Evolutionary conservation across 805 yeast genomes (phyloP), one percentile per base, ranked within the genome.

Genomic region (Kregervanrija delftensis): DNA sequence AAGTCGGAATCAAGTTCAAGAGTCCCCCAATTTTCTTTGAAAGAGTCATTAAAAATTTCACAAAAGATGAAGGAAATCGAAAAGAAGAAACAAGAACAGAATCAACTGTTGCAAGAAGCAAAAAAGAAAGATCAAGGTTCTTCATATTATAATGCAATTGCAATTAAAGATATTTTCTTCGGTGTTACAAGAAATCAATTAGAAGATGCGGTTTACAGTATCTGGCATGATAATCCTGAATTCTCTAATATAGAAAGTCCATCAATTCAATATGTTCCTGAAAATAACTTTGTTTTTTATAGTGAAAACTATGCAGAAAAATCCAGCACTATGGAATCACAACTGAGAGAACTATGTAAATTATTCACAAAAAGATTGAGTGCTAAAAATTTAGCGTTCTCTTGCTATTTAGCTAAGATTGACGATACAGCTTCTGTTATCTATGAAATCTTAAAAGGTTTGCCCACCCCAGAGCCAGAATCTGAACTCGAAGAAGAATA

Each of bases 131-230:
- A 40, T 58, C 60, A 43, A 10, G n/a, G 43, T 17, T n/a, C 22
- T 9, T 40, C 48, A 2, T 58, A 56, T 36, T 76, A 58, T 61
- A 83, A 83, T 59, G 79, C 84, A 1, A 65, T 83, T 42, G 53
- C 75, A 12, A 69, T 84, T 11, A 65, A 66, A 33, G 80, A 77
- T 44, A 67, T 77, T 3, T 73, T 74, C 34, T 66, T 73, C 41
- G 86, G 86, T 1, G 67, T 74, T 1, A 72, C 79, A 0, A 64
- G 62, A 42, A 71, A 69, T 8, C 74, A 71, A 14, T 50, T 81
- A 10, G 72, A 68, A 40, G 53, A 47, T 0, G 53, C 63, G 15
- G 60, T 61, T 11, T 46, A 49, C 12, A 63, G 54, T 44, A 47
- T 61, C 3, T 48, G 45, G 46, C 15, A 45, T 10, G 42, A 33